These are phyloP conservation scores for grape (Vitis vinifera) DNA, from an alignment of 164 flowering plant species.

Conservation along the genomic window DNA sequence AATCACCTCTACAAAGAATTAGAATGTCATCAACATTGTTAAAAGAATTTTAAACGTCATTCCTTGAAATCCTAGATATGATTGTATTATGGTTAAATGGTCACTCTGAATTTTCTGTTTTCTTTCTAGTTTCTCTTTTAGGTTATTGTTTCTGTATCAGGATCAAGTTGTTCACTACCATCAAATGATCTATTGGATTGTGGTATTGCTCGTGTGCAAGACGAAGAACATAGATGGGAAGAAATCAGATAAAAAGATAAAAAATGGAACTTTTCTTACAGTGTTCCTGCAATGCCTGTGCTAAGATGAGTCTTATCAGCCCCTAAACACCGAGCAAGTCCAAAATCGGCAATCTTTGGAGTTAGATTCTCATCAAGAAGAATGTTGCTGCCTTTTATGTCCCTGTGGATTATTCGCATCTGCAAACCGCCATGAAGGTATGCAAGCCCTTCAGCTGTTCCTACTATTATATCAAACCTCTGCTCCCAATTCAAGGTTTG, in stretches of 20 bases:
- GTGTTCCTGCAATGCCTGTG: conserved; percentile 83
- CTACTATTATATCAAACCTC: conserved; percentile 51
- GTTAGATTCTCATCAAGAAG: conserved; percentile 61
- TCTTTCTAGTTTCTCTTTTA: not conserved
- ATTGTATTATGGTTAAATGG: not conserved
- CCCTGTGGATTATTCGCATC: conserved; percentile 68
- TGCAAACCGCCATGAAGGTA: conserved; percentile 63
- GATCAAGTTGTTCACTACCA: not conserved
- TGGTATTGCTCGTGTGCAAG: not conserved
- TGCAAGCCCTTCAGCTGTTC: conserved; percentile 78
- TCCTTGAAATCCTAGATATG: not conserved
- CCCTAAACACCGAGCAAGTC: conserved; percentile 61
- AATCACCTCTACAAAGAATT: not conserved
- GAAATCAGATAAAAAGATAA: not conserved
- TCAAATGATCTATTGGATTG: not conserved
- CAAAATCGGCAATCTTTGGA: conserved; percentile 80
- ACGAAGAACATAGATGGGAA: not conserved
- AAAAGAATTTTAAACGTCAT: not conserved
- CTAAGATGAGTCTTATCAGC: conserved; percentile 65
- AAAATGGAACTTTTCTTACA: conserved; percentile 44
- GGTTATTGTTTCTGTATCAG: not conserved
- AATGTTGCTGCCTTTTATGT: conserved; percentile 76
- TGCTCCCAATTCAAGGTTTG: conserved; percentile 56
- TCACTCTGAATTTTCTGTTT: too few species aligned
- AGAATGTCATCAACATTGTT: not conserved